Percentiles rank a stretch among this genome's conserved stretches.
phyloP scores from a whole-genome alignment of 805 yeast species.

The Diddensiella santjacobensis region DNA sequence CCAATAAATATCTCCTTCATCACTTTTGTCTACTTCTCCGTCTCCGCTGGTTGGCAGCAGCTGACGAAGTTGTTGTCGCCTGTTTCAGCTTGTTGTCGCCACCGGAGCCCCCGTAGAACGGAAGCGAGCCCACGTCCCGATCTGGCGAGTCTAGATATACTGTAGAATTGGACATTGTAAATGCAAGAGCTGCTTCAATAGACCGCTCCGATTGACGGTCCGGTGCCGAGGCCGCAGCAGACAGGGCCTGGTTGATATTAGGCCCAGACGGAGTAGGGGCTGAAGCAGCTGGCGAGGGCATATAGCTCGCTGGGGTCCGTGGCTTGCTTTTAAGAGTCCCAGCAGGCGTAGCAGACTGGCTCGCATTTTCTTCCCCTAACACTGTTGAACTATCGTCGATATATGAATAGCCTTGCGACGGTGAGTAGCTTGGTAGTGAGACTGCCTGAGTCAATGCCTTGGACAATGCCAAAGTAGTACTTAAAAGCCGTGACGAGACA shows the following conservation, averaged over 20 bases:
- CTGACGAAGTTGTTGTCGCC: neutral
- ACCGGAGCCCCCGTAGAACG: neutral
- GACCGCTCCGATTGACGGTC: constrained; percentile 15
- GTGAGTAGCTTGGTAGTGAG: constrained; percentile 51
- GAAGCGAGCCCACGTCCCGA: constrained; percentile 7
- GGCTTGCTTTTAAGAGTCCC: constrained; percentile 3
- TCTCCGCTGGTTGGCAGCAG: constrained; percentile 4
- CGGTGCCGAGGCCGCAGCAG: neutral
- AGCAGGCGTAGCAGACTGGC: constrained; percentile 7
- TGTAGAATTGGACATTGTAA: constrained; percentile 18
- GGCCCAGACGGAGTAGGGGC: constrained; percentile 10
- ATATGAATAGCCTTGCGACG: constrained; percentile 58
- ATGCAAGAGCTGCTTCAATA: constrained; percentile 26
- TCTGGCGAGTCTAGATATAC: constrained; percentile 18
- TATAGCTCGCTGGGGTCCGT: constrained; percentile 10
- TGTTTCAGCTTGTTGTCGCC: constrained; percentile 3
- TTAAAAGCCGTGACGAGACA: constrained; percentile 63
- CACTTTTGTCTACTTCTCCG: constrained; percentile 1
- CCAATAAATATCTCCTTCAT: too few relatives aligned
- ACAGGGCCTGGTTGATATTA: neutral
- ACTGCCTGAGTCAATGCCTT: constrained; percentile 47
- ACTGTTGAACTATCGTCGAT: constrained; percentile 21
- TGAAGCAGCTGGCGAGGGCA: constrained; percentile 7
- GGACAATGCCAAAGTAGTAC: constrained; percentile 43
- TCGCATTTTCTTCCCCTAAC: constrained; percentile 4